phyloP scores from a whole-genome alignment of 1,284 basidiomycete species.

The Sporisorium reilianum region DNA sequence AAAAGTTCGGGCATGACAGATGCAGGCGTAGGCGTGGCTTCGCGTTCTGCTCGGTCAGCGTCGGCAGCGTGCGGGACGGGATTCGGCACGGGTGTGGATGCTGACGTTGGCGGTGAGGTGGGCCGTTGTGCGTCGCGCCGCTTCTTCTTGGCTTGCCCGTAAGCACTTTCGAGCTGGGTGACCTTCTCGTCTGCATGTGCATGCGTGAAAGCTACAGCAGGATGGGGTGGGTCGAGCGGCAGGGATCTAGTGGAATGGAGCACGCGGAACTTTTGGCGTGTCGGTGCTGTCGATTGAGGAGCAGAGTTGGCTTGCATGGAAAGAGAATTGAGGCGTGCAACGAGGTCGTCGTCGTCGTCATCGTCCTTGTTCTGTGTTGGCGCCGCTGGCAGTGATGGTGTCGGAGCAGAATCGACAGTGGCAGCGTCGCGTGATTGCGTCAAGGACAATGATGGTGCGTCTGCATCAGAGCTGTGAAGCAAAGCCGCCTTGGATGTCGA shows the following conservation, averaged over 20 bases:
- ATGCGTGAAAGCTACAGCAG: constrained; percentile 50
- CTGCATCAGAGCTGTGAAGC: background rate
- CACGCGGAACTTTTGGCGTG: constrained; percentile 38
- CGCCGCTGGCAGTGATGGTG: constrained; percentile 1
- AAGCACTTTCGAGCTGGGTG: constrained; percentile 31
- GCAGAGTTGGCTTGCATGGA: constrained; percentile 20
- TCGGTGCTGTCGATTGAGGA: background rate
- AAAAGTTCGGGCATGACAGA: background rate
- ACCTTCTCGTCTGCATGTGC: constrained; percentile 51
- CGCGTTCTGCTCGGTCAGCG: constrained; percentile 14
- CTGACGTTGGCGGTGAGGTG: background rate
- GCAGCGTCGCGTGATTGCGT: background rate
- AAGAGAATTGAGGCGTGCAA: constrained; percentile 46
- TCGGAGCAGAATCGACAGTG: background rate
- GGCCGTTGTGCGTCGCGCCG: constrained; percentile 13
- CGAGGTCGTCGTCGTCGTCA: constrained; percentile 43
- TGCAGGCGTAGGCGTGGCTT: constrained; percentile 24
- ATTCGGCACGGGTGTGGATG: background rate
- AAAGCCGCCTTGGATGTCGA: background rate
- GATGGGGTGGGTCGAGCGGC: constrained; percentile 50
- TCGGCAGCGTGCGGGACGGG: background rate
- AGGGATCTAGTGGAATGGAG: constrained; percentile 40
- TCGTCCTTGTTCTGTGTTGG: background rate
- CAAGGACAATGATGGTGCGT: background rate
- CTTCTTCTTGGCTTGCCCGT: constrained; percentile 37